Percentiles rank a stretch among this genome's conserved stretches.
Evolutionary conservation across 1,139 yeast species (phyloP).

Genomic region (Pichia sp.): DNA sequence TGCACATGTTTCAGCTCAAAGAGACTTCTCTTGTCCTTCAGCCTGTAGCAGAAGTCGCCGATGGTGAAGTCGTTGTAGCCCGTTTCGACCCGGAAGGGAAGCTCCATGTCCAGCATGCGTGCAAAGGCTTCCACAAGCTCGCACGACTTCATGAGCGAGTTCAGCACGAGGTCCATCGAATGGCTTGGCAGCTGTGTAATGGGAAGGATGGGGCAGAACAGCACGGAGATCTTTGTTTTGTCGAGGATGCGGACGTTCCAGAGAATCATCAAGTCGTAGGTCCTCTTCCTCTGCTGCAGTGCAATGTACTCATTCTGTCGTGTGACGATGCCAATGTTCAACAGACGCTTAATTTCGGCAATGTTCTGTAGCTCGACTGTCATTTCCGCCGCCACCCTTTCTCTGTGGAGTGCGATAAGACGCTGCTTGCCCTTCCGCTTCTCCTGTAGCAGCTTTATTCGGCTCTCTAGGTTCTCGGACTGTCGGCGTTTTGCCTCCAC

Average conservation of each 20-base stretch:
- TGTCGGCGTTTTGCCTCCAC: conserved; percentile 11
- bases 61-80: conserved; percentile 4
- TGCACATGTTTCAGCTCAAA: conserved; percentile 12
- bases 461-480: conserved; percentile 11
- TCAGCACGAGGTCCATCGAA: conserved; percentile 14
- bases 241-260: conserved; percentile 14
- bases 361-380: not conserved
- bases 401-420: not conserved
- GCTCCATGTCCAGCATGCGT: conserved; percentile 4
- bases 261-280: conserved; percentile 9
- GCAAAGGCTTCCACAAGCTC: conserved; percentile 11
- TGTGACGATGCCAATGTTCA: not conserved
- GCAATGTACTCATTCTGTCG: conserved; percentile 1
- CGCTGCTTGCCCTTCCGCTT: not conserved
- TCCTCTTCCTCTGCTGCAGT: not conserved
- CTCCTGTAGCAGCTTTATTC: conserved; percentile 8
- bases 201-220: conserved; percentile 20
- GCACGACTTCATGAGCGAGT: conserved; percentile 13
- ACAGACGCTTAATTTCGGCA: not conserved
- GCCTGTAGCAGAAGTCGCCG: conserved; percentile 3
- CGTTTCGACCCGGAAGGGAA: conserved; percentile 17
- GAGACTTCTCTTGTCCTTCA: not conserved
- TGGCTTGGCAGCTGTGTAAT: conserved; percentile 10
- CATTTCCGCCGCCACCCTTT: not conserved
- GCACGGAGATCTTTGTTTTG: conserved; percentile 4